Percentiles rank a stretch among this genome's conserved stretches.
Evolutionary conservation across 2,329 filamentous ascomycete species (phyloP).

Genomic region (Stromatinia cepivora): DNA sequence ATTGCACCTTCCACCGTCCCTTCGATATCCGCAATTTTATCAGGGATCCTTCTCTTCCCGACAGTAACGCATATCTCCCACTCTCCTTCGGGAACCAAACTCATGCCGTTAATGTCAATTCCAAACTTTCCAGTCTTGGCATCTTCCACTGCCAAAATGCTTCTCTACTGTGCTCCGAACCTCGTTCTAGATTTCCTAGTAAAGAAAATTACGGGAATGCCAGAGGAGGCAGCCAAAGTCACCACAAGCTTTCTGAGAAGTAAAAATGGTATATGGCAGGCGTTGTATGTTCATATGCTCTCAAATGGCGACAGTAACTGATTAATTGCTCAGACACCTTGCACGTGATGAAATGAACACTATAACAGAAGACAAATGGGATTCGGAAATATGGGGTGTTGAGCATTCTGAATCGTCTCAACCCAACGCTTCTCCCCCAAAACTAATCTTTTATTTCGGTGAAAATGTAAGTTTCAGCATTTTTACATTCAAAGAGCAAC

Average conservation of each 20-base stretch:
- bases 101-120: constrained; percentile 47
- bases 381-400: constrained; percentile 58
- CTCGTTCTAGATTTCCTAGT: constrained; percentile 48
- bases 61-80: constrained; percentile 70
- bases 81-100: constrained; percentile 58
- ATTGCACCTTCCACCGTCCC: constrained; percentile 23
- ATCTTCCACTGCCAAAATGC: constrained; percentile 32
- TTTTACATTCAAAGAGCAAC: neutral
- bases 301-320: constrained; percentile 12
- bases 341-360: constrained; percentile 60
- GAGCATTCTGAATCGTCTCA: constrained; percentile 38
- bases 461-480: constrained; percentile 41
- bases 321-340: constrained; percentile 44
- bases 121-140: constrained; percentile 35
- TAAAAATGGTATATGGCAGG: constrained; percentile 59
- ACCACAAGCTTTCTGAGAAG: constrained; percentile 57
- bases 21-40: constrained; percentile 34
- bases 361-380: constrained; percentile 61
- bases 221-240: constrained; percentile 49
- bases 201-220: constrained; percentile 49
- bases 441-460: constrained; percentile 61
- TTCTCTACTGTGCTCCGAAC: constrained; percentile 48
- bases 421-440: constrained; percentile 41
- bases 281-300: constrained; percentile 43
- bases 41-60: constrained; percentile 68